Evolutionary conservation across 2,329 filamentous ascomycete species (phyloP).

Genomic region (Aspergillaceae sp.): DNA sequence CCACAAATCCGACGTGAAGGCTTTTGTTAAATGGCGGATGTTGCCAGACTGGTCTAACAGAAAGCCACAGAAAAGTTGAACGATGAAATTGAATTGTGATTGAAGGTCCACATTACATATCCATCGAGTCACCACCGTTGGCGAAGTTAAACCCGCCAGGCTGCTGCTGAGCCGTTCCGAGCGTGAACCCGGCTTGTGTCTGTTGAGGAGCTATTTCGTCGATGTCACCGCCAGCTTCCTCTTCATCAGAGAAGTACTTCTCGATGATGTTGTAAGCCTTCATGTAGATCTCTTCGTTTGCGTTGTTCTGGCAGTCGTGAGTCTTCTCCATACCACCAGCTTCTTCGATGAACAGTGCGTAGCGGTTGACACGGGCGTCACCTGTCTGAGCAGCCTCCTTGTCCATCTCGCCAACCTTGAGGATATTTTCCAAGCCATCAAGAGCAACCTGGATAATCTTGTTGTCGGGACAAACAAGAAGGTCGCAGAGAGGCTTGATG

Average conservation of each 20-base stretch:
- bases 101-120: conserved; percentile 49
- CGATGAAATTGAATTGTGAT: conserved; percentile 9
- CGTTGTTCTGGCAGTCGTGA: conserved; percentile 98
- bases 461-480: conserved; percentile 93
- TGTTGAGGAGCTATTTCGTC: conserved; percentile 68
- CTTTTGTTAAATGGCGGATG: not conserved
- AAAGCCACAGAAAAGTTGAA: conserved; percentile 7
- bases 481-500: conserved; percentile 94
- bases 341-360: conserved; percentile 96
- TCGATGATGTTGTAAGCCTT: conserved; percentile 99
- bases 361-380: conserved; percentile 67
- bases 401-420: conserved; percentile 98
- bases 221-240: conserved; percentile 68
- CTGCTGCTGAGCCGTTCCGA: conserved; percentile 55
- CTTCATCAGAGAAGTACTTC: conserved; percentile 99
- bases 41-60: conserved; percentile 9
- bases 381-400: conserved; percentile 64
- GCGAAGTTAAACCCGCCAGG: conserved; percentile 86
- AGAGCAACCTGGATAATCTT: conserved; percentile 99
- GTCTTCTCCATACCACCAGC: conserved; percentile 99
- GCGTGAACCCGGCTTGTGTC: conserved; percentile 67
- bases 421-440: conserved; percentile 95
- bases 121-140: conserved; percentile 62
- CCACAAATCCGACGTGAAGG: conserved; percentile 6
- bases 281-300: conserved; percentile 99